Base-by-base conservation (phyloP, 208 protist genomes). In the Crithidia fasciculata region DNA sequence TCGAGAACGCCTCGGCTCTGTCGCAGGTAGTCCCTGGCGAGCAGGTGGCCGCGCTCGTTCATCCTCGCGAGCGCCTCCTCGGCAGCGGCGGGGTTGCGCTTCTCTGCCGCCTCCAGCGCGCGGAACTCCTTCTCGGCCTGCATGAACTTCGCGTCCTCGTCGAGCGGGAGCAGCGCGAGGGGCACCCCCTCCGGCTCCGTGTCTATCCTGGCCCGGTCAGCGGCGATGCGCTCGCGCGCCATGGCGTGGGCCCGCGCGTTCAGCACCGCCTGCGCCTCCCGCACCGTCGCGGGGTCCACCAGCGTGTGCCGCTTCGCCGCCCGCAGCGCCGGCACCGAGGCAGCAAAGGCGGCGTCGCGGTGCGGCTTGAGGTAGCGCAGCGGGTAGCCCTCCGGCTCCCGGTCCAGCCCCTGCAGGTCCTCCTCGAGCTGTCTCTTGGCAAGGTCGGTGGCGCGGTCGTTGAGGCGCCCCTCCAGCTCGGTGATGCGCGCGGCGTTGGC, bases 371-470 rank as follows among this genome's bases (percentile, higher is more conserved):
- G 81, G 19, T 82, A 83, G 8, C 54, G 74, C 18, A 96, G 50
- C 19, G 87, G 78, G 66, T 88, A 84, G 41, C 87, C 85, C 53
- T 89, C 80, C 19, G 87, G 87, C 71, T 90, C 81, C 36, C 64
- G 76, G 16, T 92, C 87, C 16, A 95, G 76, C 0, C 82, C 82
- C 15, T 81, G 39, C 54, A 92, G 64, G 55, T 95, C 90, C 43
- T 91, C 83, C 44, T 86, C 85, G 40, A 91, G 69, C 67, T 88
- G 83, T 80, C 84, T 82, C 72, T 72, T 82, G 4, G 90, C 90
- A 65, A 95, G 71, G 40, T 87, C 83, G 8, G 52, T 40, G 6
- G 84, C 85, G 36, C 82, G 87, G 10, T 86, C 84, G 65, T 95
- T 95, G 49, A 95, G 74, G 9, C 81, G 74, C 8, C 70, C 75